These are phyloP conservation scores for Smallanthus sonchifolius DNA, from an alignment of 129 eudicot species.

Conservation along the genomic window DNA sequence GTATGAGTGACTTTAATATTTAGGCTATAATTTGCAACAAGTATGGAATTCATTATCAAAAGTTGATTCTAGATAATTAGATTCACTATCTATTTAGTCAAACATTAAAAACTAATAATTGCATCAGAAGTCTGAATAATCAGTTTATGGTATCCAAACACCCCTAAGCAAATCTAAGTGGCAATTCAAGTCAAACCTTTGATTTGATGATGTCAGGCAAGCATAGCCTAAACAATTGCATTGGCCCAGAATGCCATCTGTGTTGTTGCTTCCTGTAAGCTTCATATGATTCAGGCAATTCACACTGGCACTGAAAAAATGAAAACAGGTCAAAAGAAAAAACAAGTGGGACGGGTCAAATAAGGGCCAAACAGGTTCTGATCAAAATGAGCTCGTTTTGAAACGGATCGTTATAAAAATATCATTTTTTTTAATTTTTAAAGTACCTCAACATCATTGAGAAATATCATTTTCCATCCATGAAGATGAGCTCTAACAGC, in stretches of 20 bases:
- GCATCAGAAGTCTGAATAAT: neutral
- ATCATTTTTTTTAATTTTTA: too few relatives aligned
- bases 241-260: conserved; percentile 98
- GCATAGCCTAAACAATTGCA: conserved; percentile 91
- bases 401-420: neutral
- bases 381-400: neutral
- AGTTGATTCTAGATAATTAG: neutral
- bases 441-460: conserved; percentile 89
- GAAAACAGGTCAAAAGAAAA: neutral
- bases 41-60: too few relatives aligned
- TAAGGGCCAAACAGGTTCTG: neutral
- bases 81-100: neutral
- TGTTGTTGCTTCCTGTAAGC: conserved; percentile 95
- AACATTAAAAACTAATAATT: neutral
- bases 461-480: conserved; percentile 90
- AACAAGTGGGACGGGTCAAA: neutral
- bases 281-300: conserved; percentile 90
- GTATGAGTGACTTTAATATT: too few relatives aligned
- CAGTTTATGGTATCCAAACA: too few relatives aligned
- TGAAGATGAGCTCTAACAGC: conserved; percentile 96
- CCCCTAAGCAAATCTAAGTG: neutral
- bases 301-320: conserved; percentile 72
- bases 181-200: conserved; percentile 42
- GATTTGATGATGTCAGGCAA: conserved; percentile 71
- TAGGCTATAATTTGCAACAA: too few relatives aligned